Conservation (phyloP, 2,329 filamentous ascomycete genomes). For the Fusarium tanahbumbuense region DNA sequence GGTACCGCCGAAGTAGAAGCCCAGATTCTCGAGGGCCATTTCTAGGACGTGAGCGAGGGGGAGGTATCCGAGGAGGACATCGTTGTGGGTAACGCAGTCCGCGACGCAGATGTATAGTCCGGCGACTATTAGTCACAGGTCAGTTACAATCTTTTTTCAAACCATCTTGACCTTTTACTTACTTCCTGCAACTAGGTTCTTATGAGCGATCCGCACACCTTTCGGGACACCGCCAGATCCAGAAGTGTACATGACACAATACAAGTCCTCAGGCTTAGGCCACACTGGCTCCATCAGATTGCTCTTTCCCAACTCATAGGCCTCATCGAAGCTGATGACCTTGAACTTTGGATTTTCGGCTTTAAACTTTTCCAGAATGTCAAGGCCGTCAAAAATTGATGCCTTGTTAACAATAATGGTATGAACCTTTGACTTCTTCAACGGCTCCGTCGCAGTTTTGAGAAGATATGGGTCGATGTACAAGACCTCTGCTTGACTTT, state of each 20-base stretch:
- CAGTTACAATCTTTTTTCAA: neutral
- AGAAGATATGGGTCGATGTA: slow-evolving; percentile 86
- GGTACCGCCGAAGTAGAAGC: slow-evolving; percentile 86
- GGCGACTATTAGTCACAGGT: slow-evolving; percentile 63
- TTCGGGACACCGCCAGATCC: slow-evolving; percentile 90
- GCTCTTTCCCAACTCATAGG: slow-evolving; percentile 67
- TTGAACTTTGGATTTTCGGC: slow-evolving; percentile 64
- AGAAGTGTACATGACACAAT: slow-evolving; percentile 87
- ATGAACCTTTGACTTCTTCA: slow-evolving; percentile 66
- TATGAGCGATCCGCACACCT: slow-evolving; percentile 86
- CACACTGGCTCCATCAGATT: slow-evolving; percentile 76
- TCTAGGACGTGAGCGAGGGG: slow-evolving; percentile 96
- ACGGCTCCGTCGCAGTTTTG: slow-evolving; percentile 66
- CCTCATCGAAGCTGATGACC: slow-evolving; percentile 64
- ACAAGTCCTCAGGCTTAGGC: slow-evolving; percentile 79
- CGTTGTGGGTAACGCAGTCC: slow-evolving; percentile 78
- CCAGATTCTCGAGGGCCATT: slow-evolving; percentile 92
- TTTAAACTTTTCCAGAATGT: slow-evolving; percentile 67
- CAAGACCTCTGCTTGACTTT: slow-evolving; percentile 83
- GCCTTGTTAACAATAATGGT: slow-evolving; percentile 72
- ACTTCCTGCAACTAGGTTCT: slow-evolving; percentile 77
- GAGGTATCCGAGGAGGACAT: slow-evolving; percentile 87
- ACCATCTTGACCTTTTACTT: neutral
- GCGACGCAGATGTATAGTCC: slow-evolving; percentile 83
- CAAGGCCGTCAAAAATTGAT: slow-evolving; percentile 61